These are phyloP conservation scores for Ceratocystis ficicola DNA, from an alignment of 2,329 filamentous ascomycete species.

Conservation along the genomic window DNA sequence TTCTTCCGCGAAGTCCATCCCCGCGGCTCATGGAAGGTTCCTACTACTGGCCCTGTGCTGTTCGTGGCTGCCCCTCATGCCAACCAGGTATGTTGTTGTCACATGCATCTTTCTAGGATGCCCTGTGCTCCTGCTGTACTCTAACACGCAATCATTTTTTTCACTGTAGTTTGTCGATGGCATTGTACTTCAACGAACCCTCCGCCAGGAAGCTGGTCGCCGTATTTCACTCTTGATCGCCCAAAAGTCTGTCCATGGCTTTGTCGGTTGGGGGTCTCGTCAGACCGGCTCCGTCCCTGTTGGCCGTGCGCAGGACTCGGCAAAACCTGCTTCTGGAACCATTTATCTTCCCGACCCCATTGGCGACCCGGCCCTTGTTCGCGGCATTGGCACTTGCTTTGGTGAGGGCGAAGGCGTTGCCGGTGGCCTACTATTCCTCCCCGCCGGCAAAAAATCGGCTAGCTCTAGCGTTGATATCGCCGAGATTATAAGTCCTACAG, in stretches of 20 bases:
- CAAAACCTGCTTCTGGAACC: constrained; percentile 64
- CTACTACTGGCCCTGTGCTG: constrained; percentile 74
- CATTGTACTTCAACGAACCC: constrained; percentile 79
- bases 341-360: constrained; percentile 85
- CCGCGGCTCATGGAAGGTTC: constrained; percentile 87
- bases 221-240: constrained; percentile 88
- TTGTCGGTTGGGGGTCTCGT: constrained; percentile 77
- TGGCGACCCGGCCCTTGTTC: constrained; percentile 68
- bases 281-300: constrained; percentile 87
- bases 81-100: constrained; percentile 56
- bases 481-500: constrained; percentile 66
- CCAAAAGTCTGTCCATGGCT: constrained; percentile 87
- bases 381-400: constrained; percentile 71
- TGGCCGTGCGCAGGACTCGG: constrained; percentile 76
- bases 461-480: constrained; percentile 74
- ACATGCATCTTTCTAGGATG: not conserved
- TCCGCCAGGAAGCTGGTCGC: constrained; percentile 74
- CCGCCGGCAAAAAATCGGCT: constrained; percentile 63
- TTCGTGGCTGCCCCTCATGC: constrained; percentile 95
- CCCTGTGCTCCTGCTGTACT: not conserved
- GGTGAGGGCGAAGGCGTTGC: constrained; percentile 56
- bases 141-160: constrained; percentile 9
- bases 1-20: constrained; percentile 98
- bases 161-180: constrained; percentile 74
- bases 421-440: constrained; percentile 76